Percentiles rank a stretch among this genome's conserved stretches.
Evolutionary conservation across 176 grass and related monocot species (phyloP).

Genomic region (Juncus effusus): DNA sequence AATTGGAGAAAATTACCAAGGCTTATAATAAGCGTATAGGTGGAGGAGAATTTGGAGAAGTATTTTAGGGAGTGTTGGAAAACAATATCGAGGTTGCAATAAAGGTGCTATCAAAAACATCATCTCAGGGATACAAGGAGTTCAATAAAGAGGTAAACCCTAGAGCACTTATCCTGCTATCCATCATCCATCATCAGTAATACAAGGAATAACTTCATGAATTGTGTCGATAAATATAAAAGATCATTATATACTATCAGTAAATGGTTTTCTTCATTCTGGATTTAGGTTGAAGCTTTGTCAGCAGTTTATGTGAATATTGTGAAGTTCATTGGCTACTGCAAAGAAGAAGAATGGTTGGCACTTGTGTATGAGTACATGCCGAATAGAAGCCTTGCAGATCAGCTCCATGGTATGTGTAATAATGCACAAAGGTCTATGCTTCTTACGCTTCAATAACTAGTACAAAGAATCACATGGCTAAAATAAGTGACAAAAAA

Average conservation of each 20-base stretch:
- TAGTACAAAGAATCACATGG: too few relatives aligned
- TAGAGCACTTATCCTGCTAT: too few relatives aligned
- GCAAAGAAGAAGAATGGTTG: slow-evolving; percentile 26
- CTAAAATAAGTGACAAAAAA: too few relatives aligned
- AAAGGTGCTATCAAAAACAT: slow-evolving; percentile 20
- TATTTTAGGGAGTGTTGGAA: slow-evolving; percentile 24
- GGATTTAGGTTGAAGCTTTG: slow-evolving; percentile 34
- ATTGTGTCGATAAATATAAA: too few relatives aligned
- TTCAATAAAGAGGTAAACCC: slow-evolving; percentile 34
- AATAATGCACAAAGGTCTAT: too few relatives aligned
- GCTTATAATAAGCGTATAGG: slow-evolving; percentile 21
- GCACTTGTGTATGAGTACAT: slow-evolving; percentile 39
- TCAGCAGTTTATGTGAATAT: slow-evolving; percentile 33
- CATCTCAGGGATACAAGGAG: slow-evolving; percentile 10
- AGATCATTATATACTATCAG: too few relatives aligned
- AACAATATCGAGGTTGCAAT: slow-evolving; percentile 37
- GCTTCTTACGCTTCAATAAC: too few relatives aligned
- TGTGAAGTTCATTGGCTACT: slow-evolving; percentile 33
- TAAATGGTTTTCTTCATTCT: too few relatives aligned
- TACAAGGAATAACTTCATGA: too few relatives aligned
- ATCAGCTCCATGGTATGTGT: slow-evolving; percentile 39
- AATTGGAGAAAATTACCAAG: slow-evolving; percentile 25
- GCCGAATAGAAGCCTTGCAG: slow-evolving; percentile 27
- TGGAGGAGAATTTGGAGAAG: slow-evolving; percentile 30
- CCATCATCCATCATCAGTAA: too few relatives aligned